A percentile compares a stretch with the other conserved stretches of the same genome.
These are phyloP conservation scores for Aspergillus amoenus DNA, from an alignment of 2,329 filamentous ascomycete species.

Conservation along the genomic window DNA sequence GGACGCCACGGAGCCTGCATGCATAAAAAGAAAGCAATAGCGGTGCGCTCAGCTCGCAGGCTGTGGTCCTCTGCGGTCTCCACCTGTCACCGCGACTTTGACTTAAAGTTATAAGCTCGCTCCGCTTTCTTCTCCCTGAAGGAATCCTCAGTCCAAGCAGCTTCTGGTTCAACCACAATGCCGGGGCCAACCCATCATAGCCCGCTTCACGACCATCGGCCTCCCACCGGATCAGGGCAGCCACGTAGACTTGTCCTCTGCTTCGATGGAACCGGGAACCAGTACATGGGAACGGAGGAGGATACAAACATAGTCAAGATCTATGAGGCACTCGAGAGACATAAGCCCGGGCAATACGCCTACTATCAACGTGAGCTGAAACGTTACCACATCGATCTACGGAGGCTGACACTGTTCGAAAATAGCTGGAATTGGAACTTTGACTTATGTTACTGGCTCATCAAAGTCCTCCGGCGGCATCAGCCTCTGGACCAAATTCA, in stretches of 20 bases:
- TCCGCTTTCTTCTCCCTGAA: neutral
- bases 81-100: neutral
- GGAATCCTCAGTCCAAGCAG: too few species aligned
- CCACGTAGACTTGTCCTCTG: constrained; percentile 13
- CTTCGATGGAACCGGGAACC: constrained; percentile 15
- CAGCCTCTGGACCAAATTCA: constrained; percentile 1
- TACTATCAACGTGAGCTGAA: constrained; percentile 10
- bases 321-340: constrained; percentile 11
- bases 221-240: neutral
- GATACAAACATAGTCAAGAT: constrained; percentile 15
- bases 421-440: constrained; percentile 11
- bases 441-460: constrained; percentile 9
- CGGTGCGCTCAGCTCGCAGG: neutral
- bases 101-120: neutral
- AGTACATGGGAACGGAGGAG: constrained; percentile 11
- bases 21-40: neutral
- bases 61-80: neutral
- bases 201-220: neutral
- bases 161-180: neutral
- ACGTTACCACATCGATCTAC: neutral
- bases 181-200: neutral
- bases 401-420: neutral
- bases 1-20: neutral
- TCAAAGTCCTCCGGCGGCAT: neutral
- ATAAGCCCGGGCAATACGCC: constrained; percentile 5